Conservation (phyloP, 169 alveolate genomes). For the Theileria equi region DNA sequence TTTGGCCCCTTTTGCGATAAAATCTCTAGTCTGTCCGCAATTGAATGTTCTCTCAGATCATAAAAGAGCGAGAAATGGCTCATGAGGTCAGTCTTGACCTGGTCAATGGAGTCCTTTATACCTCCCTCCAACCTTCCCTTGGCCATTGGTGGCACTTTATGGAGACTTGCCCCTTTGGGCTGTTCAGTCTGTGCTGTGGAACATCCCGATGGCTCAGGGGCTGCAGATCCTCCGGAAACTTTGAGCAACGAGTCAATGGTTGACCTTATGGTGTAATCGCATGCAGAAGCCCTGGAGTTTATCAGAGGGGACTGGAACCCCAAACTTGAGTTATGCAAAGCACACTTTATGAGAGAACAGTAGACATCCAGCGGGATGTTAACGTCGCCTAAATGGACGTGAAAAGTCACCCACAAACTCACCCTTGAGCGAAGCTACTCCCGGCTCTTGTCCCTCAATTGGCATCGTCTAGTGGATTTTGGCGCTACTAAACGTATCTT, state of each 20-base stretch:
- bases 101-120: conserved; percentile 50
- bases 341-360: conserved; percentile 63
- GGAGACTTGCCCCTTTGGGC: not conserved
- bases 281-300: not conserved
- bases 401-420: too few species aligned
- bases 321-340: conserved; percentile 37
- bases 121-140: conserved; percentile 37
- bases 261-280: not conserved
- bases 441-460: too few species aligned
- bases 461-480: too few species aligned
- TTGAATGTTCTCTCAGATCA: conserved; percentile 55
- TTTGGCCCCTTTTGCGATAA: conserved; percentile 28
- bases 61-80: conserved; percentile 60
- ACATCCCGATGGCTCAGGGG: too few species aligned
- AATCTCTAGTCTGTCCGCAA: conserved; percentile 41
- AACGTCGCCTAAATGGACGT: too few species aligned
- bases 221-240: too few species aligned
- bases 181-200: not conserved
- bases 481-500: too few species aligned
- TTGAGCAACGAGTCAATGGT: conserved; percentile 14
- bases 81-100: conserved; percentile 42
- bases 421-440: too few species aligned
- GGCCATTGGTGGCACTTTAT: conserved; percentile 25
- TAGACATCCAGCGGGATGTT: conserved; percentile 54
- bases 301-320: conserved; percentile 7